A percentile compares a stretch with the other conserved stretches of the same genome.
These are phyloP conservation scores for Flaveria robusta DNA, from an alignment of 129 eudicot genomes.

Conservation along the genomic window DNA sequence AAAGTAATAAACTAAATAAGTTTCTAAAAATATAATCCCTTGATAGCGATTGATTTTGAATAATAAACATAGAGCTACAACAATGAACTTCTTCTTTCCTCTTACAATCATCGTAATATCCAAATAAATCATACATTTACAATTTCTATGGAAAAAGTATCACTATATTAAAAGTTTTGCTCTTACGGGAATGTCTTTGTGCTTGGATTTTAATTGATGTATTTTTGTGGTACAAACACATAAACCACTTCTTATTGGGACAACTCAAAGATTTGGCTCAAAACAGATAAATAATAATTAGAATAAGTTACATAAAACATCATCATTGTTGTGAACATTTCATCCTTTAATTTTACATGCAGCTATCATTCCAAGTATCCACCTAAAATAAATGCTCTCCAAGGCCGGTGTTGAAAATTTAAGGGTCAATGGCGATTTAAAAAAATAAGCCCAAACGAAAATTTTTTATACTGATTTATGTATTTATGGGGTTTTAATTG, in stretches of 20 bases:
- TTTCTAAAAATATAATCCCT: background rate
- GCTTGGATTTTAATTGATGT: background rate
- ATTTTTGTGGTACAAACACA: background rate
- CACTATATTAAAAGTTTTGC: background rate
- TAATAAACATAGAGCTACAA: background rate
- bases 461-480: no score
- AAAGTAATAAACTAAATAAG: background rate
- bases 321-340: no score
- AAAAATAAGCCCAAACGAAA: no score
- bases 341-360: no score
- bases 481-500: no score
- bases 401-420: no score
- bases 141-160: background rate
- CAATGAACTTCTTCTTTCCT: background rate
- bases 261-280: background rate
- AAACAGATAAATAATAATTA: background rate
- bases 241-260: background rate
- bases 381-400: no score
- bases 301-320: no score
- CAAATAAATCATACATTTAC: background rate
- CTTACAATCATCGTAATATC: background rate
- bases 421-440: no score
- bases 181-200: background rate
- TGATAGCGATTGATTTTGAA: background rate
- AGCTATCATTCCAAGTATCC: no score